Conservation (phyloP, 1,284 basidiomycete genomes). For the Sanghuangporus weigelae region DNA sequence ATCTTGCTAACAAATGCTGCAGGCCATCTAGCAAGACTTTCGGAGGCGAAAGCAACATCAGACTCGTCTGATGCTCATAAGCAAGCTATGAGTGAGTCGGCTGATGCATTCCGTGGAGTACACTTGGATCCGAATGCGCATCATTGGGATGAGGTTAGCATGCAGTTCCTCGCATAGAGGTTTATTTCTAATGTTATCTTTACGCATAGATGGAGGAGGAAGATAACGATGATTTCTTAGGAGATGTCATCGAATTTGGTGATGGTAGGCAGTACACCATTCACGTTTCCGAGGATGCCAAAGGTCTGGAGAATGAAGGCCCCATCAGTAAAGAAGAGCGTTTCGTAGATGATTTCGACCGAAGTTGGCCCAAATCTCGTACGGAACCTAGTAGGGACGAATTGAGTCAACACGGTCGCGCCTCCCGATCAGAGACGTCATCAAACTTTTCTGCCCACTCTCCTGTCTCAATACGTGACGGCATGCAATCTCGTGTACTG, state of each 20-base stretch:
- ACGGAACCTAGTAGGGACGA: conserved; percentile 29
- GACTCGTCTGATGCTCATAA: conserved; percentile 37
- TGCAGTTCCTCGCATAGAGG: neutral
- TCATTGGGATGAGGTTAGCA: conserved; percentile 88
- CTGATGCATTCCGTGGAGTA: conserved; percentile 88
- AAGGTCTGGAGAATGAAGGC: conserved; percentile 12
- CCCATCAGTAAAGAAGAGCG: conserved; percentile 71
- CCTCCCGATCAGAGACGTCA: conserved; percentile 25
- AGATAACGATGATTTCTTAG: conserved; percentile 86
- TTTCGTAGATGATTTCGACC: conserved; percentile 86
- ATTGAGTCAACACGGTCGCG: conserved; percentile 34
- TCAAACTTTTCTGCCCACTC: conserved; percentile 29
- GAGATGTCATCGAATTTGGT: conserved; percentile 87
- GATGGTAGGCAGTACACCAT: conserved; percentile 88
- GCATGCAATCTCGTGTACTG: conserved; percentile 58
- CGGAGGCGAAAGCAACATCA: conserved; percentile 25
- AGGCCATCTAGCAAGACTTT: conserved; percentile 6
- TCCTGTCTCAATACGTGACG: conserved; percentile 27
- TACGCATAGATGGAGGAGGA: conserved; percentile 63
- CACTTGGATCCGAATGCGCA: conserved; percentile 89
- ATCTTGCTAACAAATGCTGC: neutral
- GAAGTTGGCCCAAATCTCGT: conserved; percentile 80
- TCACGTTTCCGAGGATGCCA: conserved; percentile 39
- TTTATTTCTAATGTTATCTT: conserved; percentile 13
- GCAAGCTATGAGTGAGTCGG: conserved; percentile 63